Evolutionary conservation across 2,329 filamentous ascomycete species (phyloP).

Genomic region (Cytospora piceae): DNA sequence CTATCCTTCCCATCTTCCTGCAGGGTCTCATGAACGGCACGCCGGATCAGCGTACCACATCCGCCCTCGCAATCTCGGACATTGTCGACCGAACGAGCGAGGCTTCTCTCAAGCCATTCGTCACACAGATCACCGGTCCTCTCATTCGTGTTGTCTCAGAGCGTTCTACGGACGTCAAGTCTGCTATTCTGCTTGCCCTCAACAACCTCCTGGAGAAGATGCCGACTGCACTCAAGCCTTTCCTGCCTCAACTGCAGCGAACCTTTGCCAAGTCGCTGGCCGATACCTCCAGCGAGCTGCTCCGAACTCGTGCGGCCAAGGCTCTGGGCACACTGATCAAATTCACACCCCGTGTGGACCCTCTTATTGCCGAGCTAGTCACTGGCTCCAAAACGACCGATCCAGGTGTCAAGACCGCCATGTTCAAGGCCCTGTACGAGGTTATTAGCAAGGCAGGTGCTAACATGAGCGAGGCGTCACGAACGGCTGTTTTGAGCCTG

Average conservation of each 20-base stretch:
- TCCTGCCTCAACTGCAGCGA: slow-evolving; percentile 92
- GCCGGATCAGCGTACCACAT: slow-evolving; percentile 86
- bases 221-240: slow-evolving; percentile 90
- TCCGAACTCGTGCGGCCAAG: slow-evolving; percentile 88
- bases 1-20: slow-evolving; percentile 93
- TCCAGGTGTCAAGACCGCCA: slow-evolving; percentile 85
- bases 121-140: slow-evolving; percentile 96
- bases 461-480: slow-evolving; percentile 92
- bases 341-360: slow-evolving; percentile 92
- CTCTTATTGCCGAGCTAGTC: slow-evolving; percentile 87
- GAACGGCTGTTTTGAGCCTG: slow-evolving; percentile 80
- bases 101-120: slow-evolving; percentile 87
- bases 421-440: slow-evolving; percentile 96
- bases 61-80: slow-evolving; percentile 92
- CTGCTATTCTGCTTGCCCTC: slow-evolving; percentile 88
- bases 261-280: slow-evolving; percentile 97
- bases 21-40: slow-evolving; percentile 98
- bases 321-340: slow-evolving; percentile 95
- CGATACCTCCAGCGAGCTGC: slow-evolving; percentile 85
- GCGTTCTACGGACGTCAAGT: slow-evolving; percentile 92
- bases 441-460: slow-evolving; percentile 92
- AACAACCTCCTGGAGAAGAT: slow-evolving; percentile 98
- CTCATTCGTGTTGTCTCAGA: slow-evolving; percentile 98
- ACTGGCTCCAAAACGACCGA: slow-evolving; percentile 93
- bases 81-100: slow-evolving; percentile 91